phyloP scores from a whole-genome alignment of 768 basidiomycete genomes.

The Hortiboletus campestris region DNA sequence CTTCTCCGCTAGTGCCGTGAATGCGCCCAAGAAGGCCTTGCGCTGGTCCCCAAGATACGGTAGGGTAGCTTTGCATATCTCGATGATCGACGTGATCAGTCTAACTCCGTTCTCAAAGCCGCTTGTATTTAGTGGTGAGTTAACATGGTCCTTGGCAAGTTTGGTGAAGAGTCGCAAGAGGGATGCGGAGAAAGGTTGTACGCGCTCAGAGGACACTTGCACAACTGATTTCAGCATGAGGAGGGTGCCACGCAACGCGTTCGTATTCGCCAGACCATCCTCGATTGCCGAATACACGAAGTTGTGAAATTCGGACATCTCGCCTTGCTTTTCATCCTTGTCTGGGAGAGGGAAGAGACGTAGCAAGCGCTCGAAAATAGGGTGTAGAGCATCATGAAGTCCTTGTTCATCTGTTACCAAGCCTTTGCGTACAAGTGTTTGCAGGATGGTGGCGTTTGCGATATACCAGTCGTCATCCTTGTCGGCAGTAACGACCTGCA shows the following conservation, averaged over 20 bases:
- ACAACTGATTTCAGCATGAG: slow-evolving; percentile 87
- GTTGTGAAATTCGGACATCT: slow-evolving; percentile 71
- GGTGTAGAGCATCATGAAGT: slow-evolving; percentile 79
- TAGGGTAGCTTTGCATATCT: slow-evolving; percentile 82
- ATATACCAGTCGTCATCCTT: slow-evolving; percentile 83
- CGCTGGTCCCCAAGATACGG: slow-evolving; percentile 84
- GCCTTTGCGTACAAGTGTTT: slow-evolving; percentile 85
- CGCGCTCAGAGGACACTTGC: slow-evolving; percentile 73
- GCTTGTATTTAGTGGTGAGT: slow-evolving; percentile 44
- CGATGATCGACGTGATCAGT: slow-evolving; percentile 73
- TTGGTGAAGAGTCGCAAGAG: slow-evolving; percentile 85
- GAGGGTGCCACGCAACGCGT: slow-evolving; percentile 72
- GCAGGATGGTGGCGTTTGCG: slow-evolving; percentile 66
- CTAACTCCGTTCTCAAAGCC: slow-evolving; percentile 62
- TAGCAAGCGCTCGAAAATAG: slow-evolving; percentile 79
- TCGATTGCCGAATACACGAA: slow-evolving; percentile 73
- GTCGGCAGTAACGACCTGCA: slow-evolving; percentile 81
- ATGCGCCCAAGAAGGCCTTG: slow-evolving; percentile 70
- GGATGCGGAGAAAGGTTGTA: slow-evolving; percentile 72
- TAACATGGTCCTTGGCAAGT: slow-evolving; percentile 85
- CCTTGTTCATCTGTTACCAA: slow-evolving; percentile 74
- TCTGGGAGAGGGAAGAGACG: slow-evolving; percentile 75
- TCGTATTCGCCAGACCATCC: slow-evolving; percentile 76
- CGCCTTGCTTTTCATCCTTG: slow-evolving; percentile 69
- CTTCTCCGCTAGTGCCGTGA: slow-evolving; percentile 84